Base-by-base conservation (phyloP, 495 filamentous ascomycete genomes). In the Lasiosphaeria miniovina region DNA sequence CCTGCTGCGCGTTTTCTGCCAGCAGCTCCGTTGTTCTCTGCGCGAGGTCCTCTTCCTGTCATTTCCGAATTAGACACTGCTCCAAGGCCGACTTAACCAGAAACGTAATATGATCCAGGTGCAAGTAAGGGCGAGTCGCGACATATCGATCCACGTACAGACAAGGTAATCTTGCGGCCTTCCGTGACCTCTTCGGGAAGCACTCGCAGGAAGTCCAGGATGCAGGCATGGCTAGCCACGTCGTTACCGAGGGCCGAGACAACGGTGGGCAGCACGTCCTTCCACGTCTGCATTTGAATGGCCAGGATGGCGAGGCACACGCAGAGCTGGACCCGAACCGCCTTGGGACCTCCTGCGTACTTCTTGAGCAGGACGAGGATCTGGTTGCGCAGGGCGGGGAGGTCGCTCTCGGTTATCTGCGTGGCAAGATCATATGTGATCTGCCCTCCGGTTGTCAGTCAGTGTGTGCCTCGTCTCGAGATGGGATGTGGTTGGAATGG, bases 151-250 rank as follows among this genome's bases (percentile, higher is more conserved):
- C 83, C 78, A 92, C 91, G 79, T 93, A 96, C 93, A 81, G 89
- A 91, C 75, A 99, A 82, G 82, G 90, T 95, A 83, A 98, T 96
- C 79, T 96, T 98, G 75, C 94, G 90, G 75, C 95, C 94, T 80
- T 98, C 94, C 52, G 90, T 98, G 72, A 99, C 95, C 83, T 99
- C 94, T 80, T 99, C 94, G 17, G 94, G 94, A 50, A 99, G 84
- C 67, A 99, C 92, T 69, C 87, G 91, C 57, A 99, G 80, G 74
- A 99, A 98, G 70, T 98, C 95, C 61, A 99, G 76, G 64, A 97
- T 88, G 70, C 89, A 93, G 55, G 93, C 86, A 59, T 86, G 81
- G 70, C 85, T 89, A 63, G 88, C 83, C 49, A 88, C 84, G 64
- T 86, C 86, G 68, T 83, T 85, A 52, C 93, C 91, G 48, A 99